Base-by-base conservation (phyloP, 176 grass and related monocot genomes). In the Oryza officinalis region DNA sequence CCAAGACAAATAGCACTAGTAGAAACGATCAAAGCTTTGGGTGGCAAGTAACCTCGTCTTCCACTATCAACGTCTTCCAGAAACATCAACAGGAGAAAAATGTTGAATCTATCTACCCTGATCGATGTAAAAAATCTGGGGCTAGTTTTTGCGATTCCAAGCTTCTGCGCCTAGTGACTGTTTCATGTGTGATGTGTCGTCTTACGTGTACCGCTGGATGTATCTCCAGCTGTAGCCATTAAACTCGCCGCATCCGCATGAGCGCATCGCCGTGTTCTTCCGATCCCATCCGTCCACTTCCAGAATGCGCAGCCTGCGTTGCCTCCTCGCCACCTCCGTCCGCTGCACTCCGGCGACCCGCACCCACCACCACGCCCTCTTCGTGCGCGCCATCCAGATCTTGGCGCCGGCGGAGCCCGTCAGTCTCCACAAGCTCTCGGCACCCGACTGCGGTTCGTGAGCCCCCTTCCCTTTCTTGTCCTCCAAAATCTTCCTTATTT, bases 381-480 rank as follows among this genome's bases (percentile, higher is more conserved):
- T 82, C 61, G 2, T 17, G 8, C 84, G 80, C 61, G 0, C 74
- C 38, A 27, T 87, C 69, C 88, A 80, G 63, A 64, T 86, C 76
- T 43, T 96, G 83, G 86, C 89, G 65, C 50, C 86, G 8, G 10
- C 74, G 40, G 80, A 85, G 41, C 75, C 86, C 13, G 87, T 92
- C 43, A 84, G 83, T 70, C 38, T 96, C 12, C 80, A 89, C 70
- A 71, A 85, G 81, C 81, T 94, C 67, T 75, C 84, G 9, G 86
- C 89, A 22, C 71, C 81, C 9, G 67, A 99, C 83, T 85, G 83
- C 37, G 89, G 91, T 95, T 45, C 35, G 59, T 68, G 71, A 80
- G 11, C 66, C 66, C 12, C 47, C 5, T 50, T 18, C 3, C 46
- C 2, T 30, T 30, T 30, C 30, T 30, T 30, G 2, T 50, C 0